Evolutionary conservation across 805 yeast species (phyloP).

Genomic region (Candida maesae): DNA sequence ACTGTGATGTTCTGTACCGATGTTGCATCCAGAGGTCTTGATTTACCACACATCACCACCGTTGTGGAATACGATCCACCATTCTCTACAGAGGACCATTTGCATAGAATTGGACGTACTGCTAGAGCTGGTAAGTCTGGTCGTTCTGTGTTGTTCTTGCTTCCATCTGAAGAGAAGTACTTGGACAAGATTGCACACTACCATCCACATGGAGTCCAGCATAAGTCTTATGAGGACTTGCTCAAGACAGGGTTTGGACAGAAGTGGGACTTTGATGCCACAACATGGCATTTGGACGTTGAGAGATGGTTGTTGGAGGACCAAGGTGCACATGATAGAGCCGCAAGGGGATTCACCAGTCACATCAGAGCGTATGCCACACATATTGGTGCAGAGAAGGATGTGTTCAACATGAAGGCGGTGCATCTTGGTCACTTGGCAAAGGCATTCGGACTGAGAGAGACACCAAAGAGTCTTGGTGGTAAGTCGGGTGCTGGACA

Average conservation of each 20-base stretch:
- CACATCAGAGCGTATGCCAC: constrained; percentile 96
- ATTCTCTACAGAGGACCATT: constrained; percentile 87
- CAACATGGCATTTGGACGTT: constrained; percentile 89
- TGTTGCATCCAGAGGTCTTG: constrained; percentile 96
- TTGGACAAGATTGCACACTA: constrained; percentile 54
- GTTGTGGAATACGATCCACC: constrained; percentile 96
- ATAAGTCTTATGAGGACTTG: constrained; percentile 45
- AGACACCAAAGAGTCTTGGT: constrained; percentile 83
- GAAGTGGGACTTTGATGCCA: constrained; percentile 91
- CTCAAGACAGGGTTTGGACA: constrained; percentile 38
- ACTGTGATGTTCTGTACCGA: constrained; percentile 88
- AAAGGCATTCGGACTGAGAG: constrained; percentile 90
- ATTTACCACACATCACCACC: constrained; percentile 78
- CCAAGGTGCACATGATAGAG: constrained; percentile 51
- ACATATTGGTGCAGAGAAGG: constrained; percentile 77
- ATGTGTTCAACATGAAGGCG: constrained; percentile 71
- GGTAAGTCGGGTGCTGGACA: constrained; percentile 31
- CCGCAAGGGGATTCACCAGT: constrained; percentile 78
- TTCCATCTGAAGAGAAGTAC: constrained; percentile 93
- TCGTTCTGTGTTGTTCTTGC: constrained; percentile 66
- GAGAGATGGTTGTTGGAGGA: constrained; percentile 87
- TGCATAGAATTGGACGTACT: constrained; percentile 95
- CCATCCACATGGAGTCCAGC: constrained; percentile 54
- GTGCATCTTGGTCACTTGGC: constrained; percentile 96
- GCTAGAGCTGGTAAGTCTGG: constrained; percentile 96